Conservation (phyloP, 352 stramenopile species). For the Phytophthora pluvialis region DNA sequence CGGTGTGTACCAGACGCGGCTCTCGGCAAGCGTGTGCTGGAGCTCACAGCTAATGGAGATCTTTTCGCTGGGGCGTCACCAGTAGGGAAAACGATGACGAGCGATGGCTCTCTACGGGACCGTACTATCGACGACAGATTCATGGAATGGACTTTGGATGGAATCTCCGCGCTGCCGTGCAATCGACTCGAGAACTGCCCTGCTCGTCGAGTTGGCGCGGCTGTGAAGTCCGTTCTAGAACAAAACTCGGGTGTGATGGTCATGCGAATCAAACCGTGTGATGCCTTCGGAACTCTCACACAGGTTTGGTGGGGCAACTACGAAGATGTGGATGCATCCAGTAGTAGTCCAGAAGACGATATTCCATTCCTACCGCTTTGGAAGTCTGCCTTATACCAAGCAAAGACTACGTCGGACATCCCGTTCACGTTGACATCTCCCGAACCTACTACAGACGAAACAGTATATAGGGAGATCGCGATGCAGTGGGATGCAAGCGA, state of each 20-base stretch:
- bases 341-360: constrained; percentile 22
- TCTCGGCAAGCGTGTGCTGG: constrained; percentile 47
- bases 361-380: constrained; percentile 65
- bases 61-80: constrained; percentile 44
- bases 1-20: constrained; percentile 38
- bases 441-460: constrained; percentile 1
- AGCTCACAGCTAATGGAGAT: constrained; percentile 62
- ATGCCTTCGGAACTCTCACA: constrained; percentile 59
- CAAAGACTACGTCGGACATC: constrained; percentile 44
- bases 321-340: constrained; percentile 19
- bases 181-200: constrained; percentile 45
- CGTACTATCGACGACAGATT: constrained; percentile 48
- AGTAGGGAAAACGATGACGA: constrained; percentile 35
- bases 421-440: constrained; percentile 32
- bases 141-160: constrained; percentile 63
- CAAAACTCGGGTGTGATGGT: constrained; percentile 60
- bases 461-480: constrained; percentile 49
- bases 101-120: constrained; percentile 26
- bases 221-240: constrained; percentile 47
- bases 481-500: constrained; percentile 73
- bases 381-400: constrained; percentile 65
- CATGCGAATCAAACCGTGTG: constrained; percentile 57
- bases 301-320: constrained; percentile 72
- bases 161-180: constrained; percentile 50
- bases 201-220: constrained; percentile 59